Conservation (phyloP, 805 yeast species). For the Saturnispora gosingensis region DNA sequence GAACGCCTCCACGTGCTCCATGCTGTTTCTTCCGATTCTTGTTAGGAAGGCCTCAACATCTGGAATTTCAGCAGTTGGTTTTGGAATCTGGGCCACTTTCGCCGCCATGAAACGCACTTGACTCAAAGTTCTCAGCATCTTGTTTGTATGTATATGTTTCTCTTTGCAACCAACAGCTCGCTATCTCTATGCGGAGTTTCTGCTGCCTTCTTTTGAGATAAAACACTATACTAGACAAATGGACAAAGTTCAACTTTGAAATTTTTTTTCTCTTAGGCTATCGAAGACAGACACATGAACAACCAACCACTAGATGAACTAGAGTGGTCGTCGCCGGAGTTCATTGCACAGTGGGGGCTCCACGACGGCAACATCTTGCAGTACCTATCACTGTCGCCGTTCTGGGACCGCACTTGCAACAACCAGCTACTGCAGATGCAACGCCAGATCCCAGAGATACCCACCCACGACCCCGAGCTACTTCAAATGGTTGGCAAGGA, state of each 20-base stretch:
- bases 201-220: background rate
- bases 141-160: background rate
- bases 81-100: constrained; percentile 26
- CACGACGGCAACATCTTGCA: constrained; percentile 86
- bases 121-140: background rate
- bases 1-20: constrained; percentile 59
- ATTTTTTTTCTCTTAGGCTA: background rate
- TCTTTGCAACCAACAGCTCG: background rate
- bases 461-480: constrained; percentile 40
- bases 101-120: background rate
- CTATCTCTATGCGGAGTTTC: background rate
- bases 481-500: constrained; percentile 78
- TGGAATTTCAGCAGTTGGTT: constrained; percentile 46
- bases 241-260: background rate
- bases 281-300: constrained; percentile 14
- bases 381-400: constrained; percentile 89
- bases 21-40: constrained; percentile 69
- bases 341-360: constrained; percentile 85
- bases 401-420: constrained; percentile 87
- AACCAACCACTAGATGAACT: constrained; percentile 56
- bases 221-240: background rate
- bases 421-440: constrained; percentile 96
- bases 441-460: constrained; percentile 58
- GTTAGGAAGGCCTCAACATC: constrained; percentile 65
- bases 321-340: constrained; percentile 97